phyloP scores from a whole-genome alignment of 2,329 filamentous ascomycete genomes.

The Penicillium crustosum region DNA sequence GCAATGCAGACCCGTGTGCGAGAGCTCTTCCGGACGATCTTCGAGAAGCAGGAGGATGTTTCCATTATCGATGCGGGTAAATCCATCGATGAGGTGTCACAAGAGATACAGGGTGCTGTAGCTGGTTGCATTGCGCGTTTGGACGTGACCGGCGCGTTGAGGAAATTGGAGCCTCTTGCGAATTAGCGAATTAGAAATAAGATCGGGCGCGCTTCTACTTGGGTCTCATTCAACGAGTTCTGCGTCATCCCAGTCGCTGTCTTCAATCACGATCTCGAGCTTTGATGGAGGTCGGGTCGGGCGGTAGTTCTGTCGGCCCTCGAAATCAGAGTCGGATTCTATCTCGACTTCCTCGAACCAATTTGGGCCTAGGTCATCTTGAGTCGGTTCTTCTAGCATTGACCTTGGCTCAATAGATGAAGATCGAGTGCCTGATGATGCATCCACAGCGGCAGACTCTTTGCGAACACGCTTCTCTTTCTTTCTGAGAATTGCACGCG shows the following conservation, averaged over 20 bases:
- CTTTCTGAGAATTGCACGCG: conserved; percentile 65
- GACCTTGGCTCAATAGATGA: conserved; percentile 14
- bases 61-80: conserved; percentile 56
- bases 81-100: conserved; percentile 52
- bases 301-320: conserved; percentile 8
- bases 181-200: conserved; percentile 13
- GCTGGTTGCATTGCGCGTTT: conserved; percentile 34
- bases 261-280: conserved; percentile 51
- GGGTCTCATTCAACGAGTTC: conserved; percentile 42
- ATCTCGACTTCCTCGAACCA: conserved; percentile 33
- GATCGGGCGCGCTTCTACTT: conserved; percentile 10
- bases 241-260: conserved; percentile 56
- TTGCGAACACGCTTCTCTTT: conserved; percentile 41
- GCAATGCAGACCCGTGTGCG: conserved; percentile 80
- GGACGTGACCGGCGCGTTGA: conserved; percentile 35
- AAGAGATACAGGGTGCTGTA: conserved; percentile 36
- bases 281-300: conserved; percentile 18
- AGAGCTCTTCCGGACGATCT: conserved; percentile 64
- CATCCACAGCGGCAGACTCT: conserved; percentile 13
- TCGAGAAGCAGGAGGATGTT: conserved; percentile 50
- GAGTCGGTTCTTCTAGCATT: conserved; percentile 14
- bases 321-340: conserved; percentile 30
- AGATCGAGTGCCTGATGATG: neutral
- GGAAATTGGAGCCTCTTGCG: conserved; percentile 34
- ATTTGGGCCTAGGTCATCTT: conserved; percentile 35